Percentiles rank a stretch among this genome's conserved stretches.
phyloP scores from a whole-genome alignment of 257 asterid species.

The Solanum appendiculatum region DNA sequence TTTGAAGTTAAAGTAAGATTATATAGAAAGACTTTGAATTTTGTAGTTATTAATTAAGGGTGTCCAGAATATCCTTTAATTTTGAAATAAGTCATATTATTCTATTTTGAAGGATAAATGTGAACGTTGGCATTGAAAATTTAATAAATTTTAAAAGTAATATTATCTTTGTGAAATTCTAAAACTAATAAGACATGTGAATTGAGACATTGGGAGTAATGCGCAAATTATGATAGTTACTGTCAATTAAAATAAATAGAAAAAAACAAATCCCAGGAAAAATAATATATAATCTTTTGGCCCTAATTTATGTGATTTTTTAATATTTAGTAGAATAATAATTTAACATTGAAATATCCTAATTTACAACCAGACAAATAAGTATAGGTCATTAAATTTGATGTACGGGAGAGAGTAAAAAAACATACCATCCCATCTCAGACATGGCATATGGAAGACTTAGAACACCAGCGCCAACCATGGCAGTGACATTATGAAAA shows the following conservation, averaged over 20 bases:
- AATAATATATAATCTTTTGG: neutral
- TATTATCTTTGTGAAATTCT: neutral
- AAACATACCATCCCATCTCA: conserved; percentile 52
- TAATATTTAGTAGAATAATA: neutral
- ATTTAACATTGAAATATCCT: neutral
- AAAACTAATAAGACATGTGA: neutral
- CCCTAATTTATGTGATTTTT: neutral
- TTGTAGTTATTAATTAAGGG: neutral
- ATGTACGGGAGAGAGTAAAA: no score
- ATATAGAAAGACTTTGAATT: neutral
- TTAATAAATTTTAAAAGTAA: neutral
- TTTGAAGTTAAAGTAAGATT: neutral
- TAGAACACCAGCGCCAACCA: conserved; percentile 3
- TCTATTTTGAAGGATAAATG: neutral
- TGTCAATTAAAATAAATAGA: neutral
- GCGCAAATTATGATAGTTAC: neutral
- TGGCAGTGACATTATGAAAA: conserved; percentile 78
- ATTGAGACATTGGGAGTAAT: neutral
- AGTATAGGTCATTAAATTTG: neutral
- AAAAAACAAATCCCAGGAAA: neutral
- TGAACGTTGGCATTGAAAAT: neutral
- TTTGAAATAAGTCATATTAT: neutral
- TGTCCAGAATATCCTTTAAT: no score
- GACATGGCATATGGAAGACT: conserved; percentile 41
- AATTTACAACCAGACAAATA: neutral